Evolutionary conservation across 371 early-diverging fungal species (phyloP).

Genomic region (Mortierella sp.): DNA sequence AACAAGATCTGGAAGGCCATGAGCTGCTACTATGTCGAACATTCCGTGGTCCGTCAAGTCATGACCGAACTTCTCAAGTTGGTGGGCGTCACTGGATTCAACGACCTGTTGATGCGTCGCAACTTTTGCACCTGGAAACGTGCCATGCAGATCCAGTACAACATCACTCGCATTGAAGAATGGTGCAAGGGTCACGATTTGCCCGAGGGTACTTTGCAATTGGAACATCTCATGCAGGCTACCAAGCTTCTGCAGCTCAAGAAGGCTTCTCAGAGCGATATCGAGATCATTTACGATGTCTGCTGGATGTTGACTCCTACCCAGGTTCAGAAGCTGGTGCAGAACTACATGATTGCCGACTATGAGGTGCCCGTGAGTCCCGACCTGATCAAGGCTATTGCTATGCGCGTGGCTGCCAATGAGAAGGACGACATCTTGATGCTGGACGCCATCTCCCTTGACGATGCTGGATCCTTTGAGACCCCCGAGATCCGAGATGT

Average conservation of each 20-base stretch:
- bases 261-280: constrained; percentile 90
- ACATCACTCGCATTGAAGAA: constrained; percentile 94
- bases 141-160: constrained; percentile 98
- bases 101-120: constrained; percentile 92
- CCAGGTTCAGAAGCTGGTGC: constrained; percentile 95
- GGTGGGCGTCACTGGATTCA: constrained; percentile 95
- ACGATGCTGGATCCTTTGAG: constrained; percentile 75
- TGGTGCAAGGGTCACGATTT: constrained; percentile 96
- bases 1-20: constrained; percentile 91
- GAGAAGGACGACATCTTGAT: constrained; percentile 89
- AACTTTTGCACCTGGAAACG: constrained; percentile 92
- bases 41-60: constrained; percentile 80
- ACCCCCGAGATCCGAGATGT: constrained; percentile 68
- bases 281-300: constrained; percentile 95
- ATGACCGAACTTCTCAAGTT: constrained; percentile 90
- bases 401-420: constrained; percentile 82
- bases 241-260: constrained; percentile 95
- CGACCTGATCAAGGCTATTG: constrained; percentile 92
- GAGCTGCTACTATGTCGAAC: constrained; percentile 95
- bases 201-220: constrained; percentile 85
- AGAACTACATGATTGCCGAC: constrained; percentile 80
- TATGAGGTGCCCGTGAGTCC: constrained; percentile 89
- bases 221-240: constrained; percentile 93
- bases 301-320: constrained; percentile 94
- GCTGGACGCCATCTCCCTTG: constrained; percentile 84